Percentiles rank a stretch among this genome's conserved stretches.
These are phyloP conservation scores for Fusarium tupiense DNA, from an alignment of 2,329 filamentous ascomycete species.

Conservation along the genomic window DNA sequence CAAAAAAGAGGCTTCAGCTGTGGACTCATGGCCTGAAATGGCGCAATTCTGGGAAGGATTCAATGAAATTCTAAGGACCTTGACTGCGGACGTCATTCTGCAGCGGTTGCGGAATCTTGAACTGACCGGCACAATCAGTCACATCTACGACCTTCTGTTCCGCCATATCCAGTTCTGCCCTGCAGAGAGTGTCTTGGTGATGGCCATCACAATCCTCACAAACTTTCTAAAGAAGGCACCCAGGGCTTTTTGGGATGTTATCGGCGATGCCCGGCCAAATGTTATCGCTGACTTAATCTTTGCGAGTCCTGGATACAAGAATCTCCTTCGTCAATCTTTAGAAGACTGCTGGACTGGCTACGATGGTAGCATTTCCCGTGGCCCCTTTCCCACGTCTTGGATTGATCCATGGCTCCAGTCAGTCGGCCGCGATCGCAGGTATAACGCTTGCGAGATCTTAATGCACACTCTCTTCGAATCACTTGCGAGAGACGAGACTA, in stretches of 20 bases:
- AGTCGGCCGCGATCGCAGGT: slow-evolving; percentile 77
- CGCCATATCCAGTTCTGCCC: slow-evolving; percentile 62
- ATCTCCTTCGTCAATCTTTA: slow-evolving; percentile 70
- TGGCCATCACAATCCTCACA: slow-evolving; percentile 76
- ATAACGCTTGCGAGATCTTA: slow-evolving; percentile 83
- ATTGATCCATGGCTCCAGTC: slow-evolving; percentile 81
- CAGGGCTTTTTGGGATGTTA: slow-evolving; percentile 86
- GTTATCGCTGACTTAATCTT: slow-evolving; percentile 88
- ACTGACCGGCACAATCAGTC: slow-evolving; percentile 67
- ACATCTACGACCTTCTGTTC: slow-evolving; percentile 70
- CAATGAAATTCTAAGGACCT: slow-evolving; percentile 74
- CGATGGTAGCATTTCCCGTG: slow-evolving; percentile 58
- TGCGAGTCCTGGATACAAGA: slow-evolving; percentile 72
- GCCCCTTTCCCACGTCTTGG: slow-evolving; percentile 79
- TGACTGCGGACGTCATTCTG: slow-evolving; percentile 79
- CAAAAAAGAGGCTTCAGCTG: slow-evolving; percentile 53
- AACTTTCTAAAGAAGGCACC: slow-evolving; percentile 79
- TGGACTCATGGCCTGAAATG: slow-evolving; percentile 59
- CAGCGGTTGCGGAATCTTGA: slow-evolving; percentile 84
- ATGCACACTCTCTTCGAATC: slow-evolving; percentile 77
- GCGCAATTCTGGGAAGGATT: slow-evolving; percentile 84
- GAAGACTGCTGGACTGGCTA: slow-evolving; percentile 53
- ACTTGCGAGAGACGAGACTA: slow-evolving; percentile 63
- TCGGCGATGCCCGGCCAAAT: slow-evolving; percentile 81
- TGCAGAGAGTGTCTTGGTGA: slow-evolving; percentile 68